These are phyloP conservation scores for Ceratonia siliqua DNA, from an alignment of 306 rosid genomes.

Conservation along the genomic window DNA sequence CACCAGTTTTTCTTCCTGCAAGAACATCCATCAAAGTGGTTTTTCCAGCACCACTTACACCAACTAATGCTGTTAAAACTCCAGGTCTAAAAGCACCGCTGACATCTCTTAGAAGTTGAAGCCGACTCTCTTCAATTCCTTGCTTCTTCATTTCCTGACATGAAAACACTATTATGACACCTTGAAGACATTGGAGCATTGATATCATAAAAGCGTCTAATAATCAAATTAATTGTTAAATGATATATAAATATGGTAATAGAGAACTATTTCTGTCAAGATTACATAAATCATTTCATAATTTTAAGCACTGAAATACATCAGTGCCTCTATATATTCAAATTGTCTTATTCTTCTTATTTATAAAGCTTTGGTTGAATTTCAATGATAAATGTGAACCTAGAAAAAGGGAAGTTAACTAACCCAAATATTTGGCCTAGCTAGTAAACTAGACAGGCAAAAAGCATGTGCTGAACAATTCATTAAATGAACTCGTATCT, in stretches of 20 bases:
- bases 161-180: slow-evolving; percentile 5
- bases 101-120: slow-evolving; percentile 47
- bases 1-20: slow-evolving; percentile 60
- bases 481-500: not conserved
- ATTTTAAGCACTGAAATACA: not conserved
- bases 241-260: too few species aligned
- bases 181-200: slow-evolving; percentile 2
- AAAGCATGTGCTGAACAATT: not conserved
- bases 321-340: not conserved
- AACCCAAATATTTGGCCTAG: not conserved
- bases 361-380: not conserved
- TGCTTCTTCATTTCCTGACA: slow-evolving; percentile 51
- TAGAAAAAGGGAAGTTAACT: not conserved
- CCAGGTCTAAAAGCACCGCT: slow-evolving; percentile 61
- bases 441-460: slow-evolving; percentile 9
- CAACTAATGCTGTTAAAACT: slow-evolving; percentile 55
- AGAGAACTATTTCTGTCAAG: not conserved
- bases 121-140: slow-evolving; percentile 43
- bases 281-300: not conserved
- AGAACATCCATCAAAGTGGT: slow-evolving; percentile 66
- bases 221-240: not conserved
- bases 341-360: not conserved
- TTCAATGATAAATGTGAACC: not conserved
- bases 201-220: not conserved
- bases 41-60: slow-evolving; percentile 67